A percentile compares a stretch with the other conserved stretches of the same genome.
These are phyloP conservation scores for Plenodomus lindquistii DNA, from an alignment of 2,329 filamentous ascomycete genomes.

Conservation along the genomic window DNA sequence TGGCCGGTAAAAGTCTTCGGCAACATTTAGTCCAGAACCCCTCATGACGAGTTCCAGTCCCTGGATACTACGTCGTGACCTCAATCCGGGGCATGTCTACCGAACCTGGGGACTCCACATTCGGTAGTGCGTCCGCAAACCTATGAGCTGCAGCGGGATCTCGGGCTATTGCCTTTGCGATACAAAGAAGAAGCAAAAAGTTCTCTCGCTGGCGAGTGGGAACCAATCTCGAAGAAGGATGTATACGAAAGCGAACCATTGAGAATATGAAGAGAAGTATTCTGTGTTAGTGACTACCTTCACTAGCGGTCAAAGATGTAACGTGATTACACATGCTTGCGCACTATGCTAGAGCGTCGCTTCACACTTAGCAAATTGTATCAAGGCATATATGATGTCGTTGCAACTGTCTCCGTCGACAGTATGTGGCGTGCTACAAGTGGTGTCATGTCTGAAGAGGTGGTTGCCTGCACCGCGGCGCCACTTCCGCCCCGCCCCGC, in stretches of 20 bases:
- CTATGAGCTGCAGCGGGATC: constrained; percentile 14
- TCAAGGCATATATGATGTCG: background rate
- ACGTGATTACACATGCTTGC: too few species aligned
- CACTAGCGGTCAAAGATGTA: too few species aligned
- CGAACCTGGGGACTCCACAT: constrained; percentile 1
- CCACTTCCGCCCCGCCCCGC: background rate
- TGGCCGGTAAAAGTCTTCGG: background rate
- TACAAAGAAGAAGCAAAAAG: constrained; percentile 11
- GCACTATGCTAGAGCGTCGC: too few species aligned
- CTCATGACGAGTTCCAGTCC: background rate
- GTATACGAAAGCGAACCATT: too few species aligned
- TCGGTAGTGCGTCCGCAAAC: constrained; percentile 2
- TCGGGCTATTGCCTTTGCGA: constrained; percentile 20
- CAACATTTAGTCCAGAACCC: background rate
- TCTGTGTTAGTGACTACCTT: too few species aligned
- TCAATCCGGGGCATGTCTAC: background rate
- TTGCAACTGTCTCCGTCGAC: too few species aligned
- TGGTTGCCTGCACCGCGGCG: background rate
- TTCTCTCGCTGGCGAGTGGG: too few species aligned
- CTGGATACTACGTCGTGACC: background rate
- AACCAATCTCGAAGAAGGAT: too few species aligned
- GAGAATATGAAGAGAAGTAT: too few species aligned
- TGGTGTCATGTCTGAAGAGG: background rate
- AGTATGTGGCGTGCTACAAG: too few species aligned
- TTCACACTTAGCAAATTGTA: too few species aligned